phyloP scores from a whole-genome alignment of 139 green algal genomes.

The Chlamydomonas sp. region DNA sequence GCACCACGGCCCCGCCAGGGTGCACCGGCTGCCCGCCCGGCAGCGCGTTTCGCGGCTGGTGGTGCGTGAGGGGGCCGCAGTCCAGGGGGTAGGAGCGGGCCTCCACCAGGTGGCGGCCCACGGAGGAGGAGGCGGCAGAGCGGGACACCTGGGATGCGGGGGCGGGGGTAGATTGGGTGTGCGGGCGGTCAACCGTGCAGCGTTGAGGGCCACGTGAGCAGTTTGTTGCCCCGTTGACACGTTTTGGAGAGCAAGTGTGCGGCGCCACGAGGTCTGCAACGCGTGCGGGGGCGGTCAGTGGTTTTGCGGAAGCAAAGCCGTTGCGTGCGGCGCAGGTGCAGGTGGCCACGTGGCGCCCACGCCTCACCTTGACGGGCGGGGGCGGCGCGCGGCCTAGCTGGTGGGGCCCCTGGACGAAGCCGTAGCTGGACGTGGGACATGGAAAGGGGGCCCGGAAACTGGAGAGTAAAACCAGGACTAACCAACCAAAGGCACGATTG shows the following conservation, averaged over 20 bases:
- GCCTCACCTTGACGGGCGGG: slow-evolving; percentile 38
- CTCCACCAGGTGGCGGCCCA: slow-evolving; percentile 12
- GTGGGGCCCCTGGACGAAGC: slow-evolving; percentile 48
- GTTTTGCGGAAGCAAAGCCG: neutral
- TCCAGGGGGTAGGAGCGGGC: slow-evolving; percentile 42
- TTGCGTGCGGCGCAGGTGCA: neutral
- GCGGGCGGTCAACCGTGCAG: no score
- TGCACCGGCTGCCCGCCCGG: slow-evolving; percentile 34
- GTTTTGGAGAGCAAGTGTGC: no score
- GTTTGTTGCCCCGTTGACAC: no score
- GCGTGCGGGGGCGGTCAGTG: no score
- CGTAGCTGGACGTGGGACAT: slow-evolving; percentile 30
- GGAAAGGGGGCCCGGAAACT: neutral
- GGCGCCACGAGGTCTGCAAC: no score
- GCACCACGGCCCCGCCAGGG: slow-evolving; percentile 29
- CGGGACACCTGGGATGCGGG: slow-evolving; percentile 19
- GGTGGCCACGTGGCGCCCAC: neutral
- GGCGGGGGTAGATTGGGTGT: no score
- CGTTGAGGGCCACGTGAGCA: no score
- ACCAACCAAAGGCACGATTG: no score
- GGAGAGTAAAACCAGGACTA: no score
- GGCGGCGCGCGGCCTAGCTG: slow-evolving; percentile 43
- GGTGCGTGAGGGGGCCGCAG: slow-evolving; percentile 18
- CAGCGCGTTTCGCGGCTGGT: slow-evolving; percentile 36
- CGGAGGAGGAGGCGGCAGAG: neutral